Base-by-base conservation (phyloP, 2,329 filamentous ascomycete species). In the Colletotrichum coccodes region DNA sequence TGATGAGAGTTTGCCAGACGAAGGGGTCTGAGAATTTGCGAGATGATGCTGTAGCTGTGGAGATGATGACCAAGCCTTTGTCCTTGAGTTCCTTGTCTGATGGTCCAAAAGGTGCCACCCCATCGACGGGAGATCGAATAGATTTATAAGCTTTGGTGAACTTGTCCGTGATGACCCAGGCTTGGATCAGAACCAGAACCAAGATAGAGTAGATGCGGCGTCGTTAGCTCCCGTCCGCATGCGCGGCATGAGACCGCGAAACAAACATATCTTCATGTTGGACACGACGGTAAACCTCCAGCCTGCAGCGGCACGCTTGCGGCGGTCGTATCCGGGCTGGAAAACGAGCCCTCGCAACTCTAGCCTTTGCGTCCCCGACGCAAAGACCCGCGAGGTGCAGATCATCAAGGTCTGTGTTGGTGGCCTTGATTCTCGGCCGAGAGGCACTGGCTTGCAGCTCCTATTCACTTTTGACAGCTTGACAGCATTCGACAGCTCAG, bases 81-180 rank as follows among this genome's bases (percentile, higher is more conserved):
- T 56, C 62, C 23, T 60, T 69, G 56, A 49, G 58, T 54, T 68
- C 54, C 56, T 65, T 68, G 60, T 63, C 64, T 60, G 66, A 69
- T 69, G 56, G 47, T 49, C 56, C 40, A 18, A 49, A 56, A 49
- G 42, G 42, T 6, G 18, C 38, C 11, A 42, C 36, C 30, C 16
- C 23, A 1, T 60, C 49, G 36, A 36, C 47, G 56, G 65, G 66
- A 69, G 54, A 69, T 56, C 32, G 36, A 60, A 60, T 56, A 42
- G 66, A 36, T 66, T 69, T 66, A 69, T 69, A 69, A 69, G 32
- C 61, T 69, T 68, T 21, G 26, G 21, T 56, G 32, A 28, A 60
- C 9, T 32, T 38, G 61, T 57, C 49, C 34, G 56, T 60, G 66
- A n/a, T 26, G 16, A 8, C 16, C 9, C 32, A 46, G 53, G 28